A percentile compares a stretch with the other conserved stretches of the same genome.
These are phyloP conservation scores for Wickerhamomyces hampshirensis DNA, from an alignment of 805 yeast genomes.

Conservation along the genomic window DNA sequence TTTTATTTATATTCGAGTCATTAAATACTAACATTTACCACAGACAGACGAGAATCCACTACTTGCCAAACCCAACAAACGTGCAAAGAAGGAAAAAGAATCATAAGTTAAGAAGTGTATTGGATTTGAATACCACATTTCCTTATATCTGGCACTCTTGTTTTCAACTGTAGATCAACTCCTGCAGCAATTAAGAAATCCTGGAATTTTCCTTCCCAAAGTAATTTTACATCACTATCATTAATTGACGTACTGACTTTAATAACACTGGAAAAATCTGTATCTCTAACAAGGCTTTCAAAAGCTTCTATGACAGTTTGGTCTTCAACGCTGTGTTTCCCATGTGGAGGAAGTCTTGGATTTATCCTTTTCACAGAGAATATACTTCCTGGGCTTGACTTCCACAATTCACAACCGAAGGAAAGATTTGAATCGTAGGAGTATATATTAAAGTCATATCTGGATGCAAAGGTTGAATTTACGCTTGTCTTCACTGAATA, in stretches of 20 bases:
- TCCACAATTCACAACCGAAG: slow-evolving; percentile 83
- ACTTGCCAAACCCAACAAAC: slow-evolving; percentile 8
- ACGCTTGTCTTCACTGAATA: slow-evolving; percentile 80
- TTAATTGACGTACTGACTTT: slow-evolving; percentile 69
- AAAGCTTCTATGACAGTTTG: slow-evolving; percentile 46
- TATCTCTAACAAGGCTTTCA: slow-evolving; percentile 43
- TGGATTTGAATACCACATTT: slow-evolving; percentile 59
- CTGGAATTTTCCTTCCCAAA: slow-evolving; percentile 87
- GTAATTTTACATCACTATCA: slow-evolving; percentile 52
- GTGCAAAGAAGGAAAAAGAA: slow-evolving; percentile 9
- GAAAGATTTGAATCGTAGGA: slow-evolving; percentile 86
- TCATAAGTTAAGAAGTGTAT: slow-evolving; percentile 42
- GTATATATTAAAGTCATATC: slow-evolving; percentile 84
- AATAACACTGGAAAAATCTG: slow-evolving; percentile 64
- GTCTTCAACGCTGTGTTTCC: slow-evolving; percentile 28
- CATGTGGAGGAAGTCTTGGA: slow-evolving; percentile 28
- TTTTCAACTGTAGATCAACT: slow-evolving; percentile 42
- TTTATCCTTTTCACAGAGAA: slow-evolving; percentile 13
- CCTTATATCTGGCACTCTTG: slow-evolving; percentile 41
- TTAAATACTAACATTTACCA: no score
- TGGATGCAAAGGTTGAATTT: slow-evolving; percentile 71
- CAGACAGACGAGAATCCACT: slow-evolving; percentile 14
- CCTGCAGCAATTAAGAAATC: slow-evolving; percentile 81
- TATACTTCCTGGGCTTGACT: slow-evolving; percentile 28
- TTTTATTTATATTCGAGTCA: slow-evolving; percentile 1